Base-by-base conservation (phyloP, 345 rosid species). In the Sonneratia caseolaris region DNA sequence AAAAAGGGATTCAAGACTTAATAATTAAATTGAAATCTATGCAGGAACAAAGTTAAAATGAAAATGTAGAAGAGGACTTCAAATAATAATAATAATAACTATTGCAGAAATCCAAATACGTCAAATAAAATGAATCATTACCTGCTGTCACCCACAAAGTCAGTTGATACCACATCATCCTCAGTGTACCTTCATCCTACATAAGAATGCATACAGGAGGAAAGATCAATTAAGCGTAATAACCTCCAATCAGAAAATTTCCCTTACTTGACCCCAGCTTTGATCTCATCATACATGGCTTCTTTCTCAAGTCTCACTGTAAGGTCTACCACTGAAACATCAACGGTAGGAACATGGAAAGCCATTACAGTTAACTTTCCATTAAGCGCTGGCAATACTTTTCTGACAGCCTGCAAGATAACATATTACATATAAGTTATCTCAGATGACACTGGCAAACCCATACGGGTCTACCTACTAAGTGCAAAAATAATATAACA, bases 241-340 rank as follows among this genome's bases (percentile, higher is more conserved):
- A 32, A 10, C 40, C 18, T 19, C 5, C 16, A 42, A 42, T 47
- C 40, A 37, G 35, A 70, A 27, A 13, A 48, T 1, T 21, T n/a
- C 16, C 18, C 81, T 72, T 81, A 88, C 92, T 86, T 88, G 75
- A 88, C 76, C 51, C 85, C 92, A 47, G 77, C 79, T 70, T 88
- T 88, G 77, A 88, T 82, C 12, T 86, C 83, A 1, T 86, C 92
- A 49, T 88, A 88, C 18, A 83, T 66, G 16, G 90, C 87, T 37
- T 71, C 79, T 84, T 88, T 84, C 79, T 82, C 88, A 22, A 88
- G 88, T 70, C 87, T 86, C 40, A 88, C 90, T 0, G 90, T 88
- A 56, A 88, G 90, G 67, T 88, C 92, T 64, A 88, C 92, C 45
- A 88, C 92, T 16, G 92, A 88, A 47, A 88, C 92, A 79, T 88